phyloP scores from a whole-genome alignment of 1,139 yeast genomes.

The Insectozyma bohioensis region DNA sequence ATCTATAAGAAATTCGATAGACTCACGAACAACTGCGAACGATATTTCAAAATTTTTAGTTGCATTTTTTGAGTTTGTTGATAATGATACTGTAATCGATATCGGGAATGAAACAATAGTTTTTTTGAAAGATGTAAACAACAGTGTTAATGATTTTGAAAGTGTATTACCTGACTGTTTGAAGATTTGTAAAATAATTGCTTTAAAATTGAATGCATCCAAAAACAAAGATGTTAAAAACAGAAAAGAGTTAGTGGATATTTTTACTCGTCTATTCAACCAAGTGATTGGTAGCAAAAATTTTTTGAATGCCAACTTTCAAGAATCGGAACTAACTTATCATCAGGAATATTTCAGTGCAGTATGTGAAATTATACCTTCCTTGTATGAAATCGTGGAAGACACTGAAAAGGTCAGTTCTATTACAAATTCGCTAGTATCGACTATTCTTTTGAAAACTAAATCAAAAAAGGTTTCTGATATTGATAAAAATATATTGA shows the following conservation, averaged over 20 bases:
- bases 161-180: slow-evolving; percentile 53
- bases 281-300: no score
- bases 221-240: slow-evolving; percentile 64
- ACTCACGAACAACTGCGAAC: slow-evolving; percentile 37
- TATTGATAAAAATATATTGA: slow-evolving; percentile 33
- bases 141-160: slow-evolving; percentile 50
- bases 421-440: slow-evolving; percentile 44
- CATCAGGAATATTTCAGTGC: background rate
- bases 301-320: no score
- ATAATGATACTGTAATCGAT: slow-evolving; percentile 74
- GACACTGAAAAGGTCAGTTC: slow-evolving; percentile 54
- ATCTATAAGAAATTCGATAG: slow-evolving; percentile 41
- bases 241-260: slow-evolving; percentile 67
- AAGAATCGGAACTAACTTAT: no score
- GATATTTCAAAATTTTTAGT: slow-evolving; percentile 53
- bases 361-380: slow-evolving; percentile 32
- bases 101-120: slow-evolving; percentile 58
- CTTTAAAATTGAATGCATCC: slow-evolving; percentile 54
- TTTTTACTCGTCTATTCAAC: no score
- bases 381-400: slow-evolving; percentile 24
- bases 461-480: slow-evolving; percentile 38
- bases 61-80: slow-evolving; percentile 61
- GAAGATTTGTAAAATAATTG: slow-evolving; percentile 48
- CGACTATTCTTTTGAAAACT: slow-evolving; percentile 44
- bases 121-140: slow-evolving; percentile 59